Conservation (phyloP, 2,329 filamentous ascomycete species). For the Sphaerostilbella broomeana region DNA sequence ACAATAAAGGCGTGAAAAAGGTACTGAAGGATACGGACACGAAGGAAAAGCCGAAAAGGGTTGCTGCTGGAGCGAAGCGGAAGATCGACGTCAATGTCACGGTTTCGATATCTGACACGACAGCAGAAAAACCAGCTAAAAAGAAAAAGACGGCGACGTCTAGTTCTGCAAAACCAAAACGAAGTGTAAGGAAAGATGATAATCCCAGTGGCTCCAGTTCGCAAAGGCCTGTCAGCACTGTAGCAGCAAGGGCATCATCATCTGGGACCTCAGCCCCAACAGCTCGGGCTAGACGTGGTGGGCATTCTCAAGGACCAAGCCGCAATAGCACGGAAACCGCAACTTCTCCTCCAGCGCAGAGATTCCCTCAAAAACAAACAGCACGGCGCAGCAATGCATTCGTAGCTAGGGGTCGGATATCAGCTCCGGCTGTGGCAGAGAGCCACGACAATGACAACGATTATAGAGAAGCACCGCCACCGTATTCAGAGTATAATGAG, state of each 20-base stretch:
- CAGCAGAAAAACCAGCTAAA: conserved; percentile 10
- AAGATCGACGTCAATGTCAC: conserved; percentile 14
- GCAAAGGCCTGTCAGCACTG: too few species aligned
- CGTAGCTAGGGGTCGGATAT: conserved; percentile 19
- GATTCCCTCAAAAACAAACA: conserved; percentile 15
- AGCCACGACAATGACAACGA: background rate
- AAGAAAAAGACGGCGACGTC: conserved; percentile 14
- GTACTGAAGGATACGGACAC: conserved; percentile 10
- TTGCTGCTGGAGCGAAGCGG: conserved; percentile 25
- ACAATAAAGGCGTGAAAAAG: conserved; percentile 43
- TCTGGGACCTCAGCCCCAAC: too few species aligned
- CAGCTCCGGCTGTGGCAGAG: background rate
- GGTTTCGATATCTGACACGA: background rate
- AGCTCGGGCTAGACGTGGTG: conserved; percentile 16
- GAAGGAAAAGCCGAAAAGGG: background rate
- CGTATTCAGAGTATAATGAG: conserved; percentile 14
- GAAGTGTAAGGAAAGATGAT: too few species aligned
- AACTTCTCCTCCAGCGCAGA: conserved; percentile 1
- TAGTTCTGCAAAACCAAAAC: too few species aligned
- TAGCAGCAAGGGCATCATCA: too few species aligned
- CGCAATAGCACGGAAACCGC: background rate
- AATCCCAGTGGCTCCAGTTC: too few species aligned
- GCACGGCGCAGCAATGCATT: conserved; percentile 24
- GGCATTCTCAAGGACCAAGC: conserved; percentile 9
- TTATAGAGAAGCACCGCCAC: conserved; percentile 15